Conservation (phyloP, 345 rosid genomes). For the Luvunga scandens region DNA sequence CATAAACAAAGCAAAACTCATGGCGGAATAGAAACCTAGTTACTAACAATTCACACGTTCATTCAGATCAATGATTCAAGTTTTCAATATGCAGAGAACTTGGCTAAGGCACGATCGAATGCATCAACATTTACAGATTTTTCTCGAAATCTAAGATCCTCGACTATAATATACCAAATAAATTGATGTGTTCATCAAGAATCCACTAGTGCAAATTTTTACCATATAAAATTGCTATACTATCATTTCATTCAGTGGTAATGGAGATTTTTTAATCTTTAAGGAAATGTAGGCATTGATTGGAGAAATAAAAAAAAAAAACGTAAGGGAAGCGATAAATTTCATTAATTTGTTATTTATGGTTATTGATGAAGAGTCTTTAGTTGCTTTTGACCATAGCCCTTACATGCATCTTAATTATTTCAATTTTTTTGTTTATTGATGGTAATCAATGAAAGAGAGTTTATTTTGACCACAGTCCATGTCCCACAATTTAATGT, state of each 20-base stretch:
- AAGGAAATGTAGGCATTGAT: no score
- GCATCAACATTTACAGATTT: not conserved
- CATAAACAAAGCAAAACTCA: conserved; percentile 1
- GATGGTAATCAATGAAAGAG: not conserved
- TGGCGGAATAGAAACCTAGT: not conserved
- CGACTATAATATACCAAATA: no score
- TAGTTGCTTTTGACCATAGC: not conserved
- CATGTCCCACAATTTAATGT: conserved; percentile 2
- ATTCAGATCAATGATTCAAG: not conserved
- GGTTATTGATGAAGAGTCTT: not conserved
- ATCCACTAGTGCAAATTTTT: not conserved
- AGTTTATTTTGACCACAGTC: conserved; percentile 16
- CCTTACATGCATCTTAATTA: not conserved
- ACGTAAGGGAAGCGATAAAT: not conserved
- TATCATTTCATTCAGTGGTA: no score
- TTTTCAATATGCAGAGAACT: not conserved
- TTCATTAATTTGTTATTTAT: not conserved
- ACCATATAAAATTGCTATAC: no score
- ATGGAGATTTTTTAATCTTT: no score
- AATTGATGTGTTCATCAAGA: not conserved
- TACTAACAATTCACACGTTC: not conserved
- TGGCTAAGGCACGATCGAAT: not conserved
- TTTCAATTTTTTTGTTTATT: not conserved
- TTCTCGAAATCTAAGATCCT: not conserved
- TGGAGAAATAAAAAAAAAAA: no score